Percentiles rank a stretch among this genome's conserved stretches.
Conservation (phyloP, 2,329 filamentous ascomycete genomes). For the Pseudogymnoascus pannorum region DNA sequence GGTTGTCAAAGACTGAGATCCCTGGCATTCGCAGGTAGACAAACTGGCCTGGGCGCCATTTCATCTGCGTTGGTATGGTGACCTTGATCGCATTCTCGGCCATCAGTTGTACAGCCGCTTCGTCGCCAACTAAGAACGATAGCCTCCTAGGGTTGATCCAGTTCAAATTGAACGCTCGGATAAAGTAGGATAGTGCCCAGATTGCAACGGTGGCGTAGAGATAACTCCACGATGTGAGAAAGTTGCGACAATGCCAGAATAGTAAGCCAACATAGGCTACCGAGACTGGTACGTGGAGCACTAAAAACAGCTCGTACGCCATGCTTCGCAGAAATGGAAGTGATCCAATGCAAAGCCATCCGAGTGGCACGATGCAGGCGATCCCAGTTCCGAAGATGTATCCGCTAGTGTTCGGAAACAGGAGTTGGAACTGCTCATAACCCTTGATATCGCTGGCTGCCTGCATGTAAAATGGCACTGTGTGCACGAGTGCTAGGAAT, state of each 20-base stretch:
- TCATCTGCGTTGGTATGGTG: slow-evolving; percentile 86
- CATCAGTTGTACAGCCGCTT: slow-evolving; percentile 82
- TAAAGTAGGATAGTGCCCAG: slow-evolving; percentile 66
- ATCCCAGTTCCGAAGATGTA: slow-evolving; percentile 81
- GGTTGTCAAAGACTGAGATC: slow-evolving; percentile 84
- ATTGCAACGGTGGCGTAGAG: slow-evolving; percentile 74
- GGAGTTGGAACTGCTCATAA: slow-evolving; percentile 58
- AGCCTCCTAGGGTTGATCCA: slow-evolving; percentile 76
- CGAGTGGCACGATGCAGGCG: slow-evolving; percentile 71
- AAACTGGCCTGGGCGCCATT: slow-evolving; percentile 89
- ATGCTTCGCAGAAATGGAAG: slow-evolving; percentile 67
- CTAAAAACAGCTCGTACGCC: slow-evolving; percentile 80
- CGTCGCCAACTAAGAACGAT: slow-evolving; percentile 82
- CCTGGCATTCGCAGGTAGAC: slow-evolving; percentile 92
- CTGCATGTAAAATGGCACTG: slow-evolving; percentile 81
- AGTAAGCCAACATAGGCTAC: slow-evolving; percentile 74
- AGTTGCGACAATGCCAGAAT: slow-evolving; percentile 96
- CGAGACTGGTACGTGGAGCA: slow-evolving; percentile 74
- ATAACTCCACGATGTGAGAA: slow-evolving; percentile 82
- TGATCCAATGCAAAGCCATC: slow-evolving; percentile 79
- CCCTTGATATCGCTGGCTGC: slow-evolving; percentile 78
- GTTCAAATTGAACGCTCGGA: slow-evolving; percentile 79
- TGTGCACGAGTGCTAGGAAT: slow-evolving; percentile 75
- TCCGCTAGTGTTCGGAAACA: slow-evolving; percentile 58
- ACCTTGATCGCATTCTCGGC: slow-evolving; percentile 93